A percentile compares a stretch with the other conserved stretches of the same genome.
Evolutionary conservation across 2,329 filamentous ascomycete species (phyloP).

Genomic region (Monilinia vaccinii-corymbosi): DNA sequence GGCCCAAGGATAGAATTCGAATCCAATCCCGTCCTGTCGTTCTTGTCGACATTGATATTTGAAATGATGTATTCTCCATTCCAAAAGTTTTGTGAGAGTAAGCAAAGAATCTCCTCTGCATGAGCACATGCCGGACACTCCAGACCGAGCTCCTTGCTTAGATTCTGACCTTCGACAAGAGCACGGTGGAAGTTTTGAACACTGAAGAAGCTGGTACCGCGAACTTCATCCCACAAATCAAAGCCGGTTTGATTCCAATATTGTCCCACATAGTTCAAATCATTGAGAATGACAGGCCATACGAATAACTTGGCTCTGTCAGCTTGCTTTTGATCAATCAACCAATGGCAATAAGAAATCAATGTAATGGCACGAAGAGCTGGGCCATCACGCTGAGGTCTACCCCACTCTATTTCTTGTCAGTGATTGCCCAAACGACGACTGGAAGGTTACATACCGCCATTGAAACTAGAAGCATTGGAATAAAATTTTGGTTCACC

Average conservation of each 20-base stretch:
- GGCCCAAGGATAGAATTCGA: slow-evolving; percentile 58
- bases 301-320: slow-evolving; percentile 39
- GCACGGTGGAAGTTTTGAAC: slow-evolving; percentile 53
- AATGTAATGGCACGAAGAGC: slow-evolving; percentile 66
- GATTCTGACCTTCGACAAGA: slow-evolving; percentile 52
- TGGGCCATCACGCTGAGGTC: slow-evolving; percentile 72
- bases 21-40: slow-evolving; percentile 59
- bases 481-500: slow-evolving; percentile 68
- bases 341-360: slow-evolving; percentile 64
- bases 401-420: slow-evolving; percentile 32
- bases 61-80: slow-evolving; percentile 53
- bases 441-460: slow-evolving; percentile 19
- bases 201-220: slow-evolving; percentile 75
- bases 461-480: slow-evolving; percentile 54
- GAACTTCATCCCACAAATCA: slow-evolving; percentile 77
- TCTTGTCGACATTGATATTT: slow-evolving; percentile 59
- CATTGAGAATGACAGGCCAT: slow-evolving; percentile 69
- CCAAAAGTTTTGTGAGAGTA: slow-evolving; percentile 65
- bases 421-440: background rate
- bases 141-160: slow-evolving; percentile 54
- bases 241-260: slow-evolving; percentile 59
- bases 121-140: slow-evolving; percentile 52
- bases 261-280: slow-evolving; percentile 63
- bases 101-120: slow-evolving; percentile 63
- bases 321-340: slow-evolving; percentile 50